Base-by-base conservation (phyloP, 2,329 filamentous ascomycete species). In the Penicillium sp. region DNA sequence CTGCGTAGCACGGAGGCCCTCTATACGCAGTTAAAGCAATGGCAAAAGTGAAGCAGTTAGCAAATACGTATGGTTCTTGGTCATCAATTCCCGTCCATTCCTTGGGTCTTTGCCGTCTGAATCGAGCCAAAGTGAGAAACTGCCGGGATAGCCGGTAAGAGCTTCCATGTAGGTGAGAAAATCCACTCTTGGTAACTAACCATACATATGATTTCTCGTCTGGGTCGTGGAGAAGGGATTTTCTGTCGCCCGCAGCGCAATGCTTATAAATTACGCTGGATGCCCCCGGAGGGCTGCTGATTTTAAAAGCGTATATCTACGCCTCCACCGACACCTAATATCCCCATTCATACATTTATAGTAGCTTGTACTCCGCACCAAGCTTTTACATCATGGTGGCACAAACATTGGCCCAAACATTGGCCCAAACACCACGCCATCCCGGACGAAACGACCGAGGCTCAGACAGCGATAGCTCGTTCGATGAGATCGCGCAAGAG, bases 381-480 rank as follows among this genome's bases (percentile, higher is more conserved):
- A 55, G 16, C 36, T 49, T 19, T 22, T 16, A 8, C 43, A 54
- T 27, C 16, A 61, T 61, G 57, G 55, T 50, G 34, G 40, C 57
- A n/a, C 55, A 58, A 48, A 59, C 50, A n/a, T 40, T 58, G 6
- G 11, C 54, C 34, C 55, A 58, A 48, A 59, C 50, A n/a, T 40
- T 58, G 6, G 11, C 54, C 34, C 49, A 49, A n/a, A 53, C 52
- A 42, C 52, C 58, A 7, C 57, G 27, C 22, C 57, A 57, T 38
- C 58, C 58, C 22, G 57, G 49, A 33, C 57, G 52, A 22, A 54
- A 36, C 30, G 54, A 42, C 22, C 57, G 58, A 25, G 57, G 58
- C 41, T 61, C 58, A 5, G 58, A 61, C 37, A 61, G 58, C 41
- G 57, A 61, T 47, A 60, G 55, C 48, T 61, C 58, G 34, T 35